phyloP scores from a whole-genome alignment of 2,329 filamentous ascomycete genomes.

The Alternaria ethzedia region DNA sequence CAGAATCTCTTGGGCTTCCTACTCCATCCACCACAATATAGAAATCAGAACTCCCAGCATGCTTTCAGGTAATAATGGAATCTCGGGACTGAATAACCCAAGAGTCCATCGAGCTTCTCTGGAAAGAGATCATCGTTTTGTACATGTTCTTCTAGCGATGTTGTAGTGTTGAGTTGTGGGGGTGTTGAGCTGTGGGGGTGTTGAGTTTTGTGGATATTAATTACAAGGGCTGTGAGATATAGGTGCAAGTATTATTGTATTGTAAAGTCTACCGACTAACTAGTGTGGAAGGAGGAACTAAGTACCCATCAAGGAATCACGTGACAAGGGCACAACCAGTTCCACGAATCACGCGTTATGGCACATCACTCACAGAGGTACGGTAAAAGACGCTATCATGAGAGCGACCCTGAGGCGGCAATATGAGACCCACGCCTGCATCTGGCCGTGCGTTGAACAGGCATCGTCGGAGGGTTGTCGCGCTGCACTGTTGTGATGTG shows the following conservation, averaged over 20 bases:
- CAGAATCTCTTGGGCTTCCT: not conserved
- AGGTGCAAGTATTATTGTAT: too few relatives aligned
- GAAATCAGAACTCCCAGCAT: not conserved
- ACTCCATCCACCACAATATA: not conserved
- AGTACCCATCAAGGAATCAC: too few relatives aligned
- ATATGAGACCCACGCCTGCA: conserved; percentile 4
- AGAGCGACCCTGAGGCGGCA: conserved; percentile 2
- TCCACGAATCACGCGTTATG: not conserved
- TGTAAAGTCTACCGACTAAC: too few relatives aligned
- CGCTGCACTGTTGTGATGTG: conserved; percentile 3
- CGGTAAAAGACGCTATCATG: not conserved
- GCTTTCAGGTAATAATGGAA: not conserved
- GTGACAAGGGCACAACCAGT: not conserved
- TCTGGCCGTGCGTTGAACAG: conserved; percentile 9
- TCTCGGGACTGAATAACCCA: not conserved
- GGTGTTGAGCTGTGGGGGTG: not conserved
- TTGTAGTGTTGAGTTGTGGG: not conserved
- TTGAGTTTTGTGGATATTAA: not conserved
- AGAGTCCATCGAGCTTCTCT: not conserved
- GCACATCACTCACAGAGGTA: not conserved
- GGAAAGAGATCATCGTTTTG: not conserved
- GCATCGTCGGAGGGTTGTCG: conserved; percentile 10
- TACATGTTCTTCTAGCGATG: not conserved
- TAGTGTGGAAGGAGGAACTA: too few relatives aligned
- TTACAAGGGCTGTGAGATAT: too few relatives aligned